Evolutionary conservation across 331 rosid genomes (phyloP).

Genomic region (Acacia pycnantha): DNA sequence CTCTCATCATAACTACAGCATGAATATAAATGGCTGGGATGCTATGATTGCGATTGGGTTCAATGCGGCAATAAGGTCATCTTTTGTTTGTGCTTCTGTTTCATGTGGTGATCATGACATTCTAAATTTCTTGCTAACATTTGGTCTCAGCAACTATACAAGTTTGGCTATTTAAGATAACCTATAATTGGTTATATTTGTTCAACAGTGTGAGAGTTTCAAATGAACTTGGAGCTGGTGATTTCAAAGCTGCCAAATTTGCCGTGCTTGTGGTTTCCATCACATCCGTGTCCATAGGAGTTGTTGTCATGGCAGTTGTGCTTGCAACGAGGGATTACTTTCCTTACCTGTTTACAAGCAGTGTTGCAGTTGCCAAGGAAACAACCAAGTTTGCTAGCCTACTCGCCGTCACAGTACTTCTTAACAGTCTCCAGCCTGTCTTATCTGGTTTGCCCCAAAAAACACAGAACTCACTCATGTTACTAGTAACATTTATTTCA

Average conservation of each 20-base stretch:
- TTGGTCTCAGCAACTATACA: too few species aligned
- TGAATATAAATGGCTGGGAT: conserved; percentile 79
- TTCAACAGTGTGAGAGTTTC: conserved; percentile 79
- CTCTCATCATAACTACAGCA: conserved; percentile 45
- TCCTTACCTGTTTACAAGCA: conserved; percentile 65
- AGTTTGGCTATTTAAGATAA: background rate
- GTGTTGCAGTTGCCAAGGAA: conserved; percentile 59
- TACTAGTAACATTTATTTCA: background rate
- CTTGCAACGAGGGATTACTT: conserved; percentile 52
- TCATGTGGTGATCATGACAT: background rate
- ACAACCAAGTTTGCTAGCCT: conserved; percentile 67
- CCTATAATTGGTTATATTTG: background rate
- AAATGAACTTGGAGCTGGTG: conserved; percentile 80
- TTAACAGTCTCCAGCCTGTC: conserved; percentile 77
- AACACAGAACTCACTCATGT: background rate
- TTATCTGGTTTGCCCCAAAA: conserved; percentile 53
- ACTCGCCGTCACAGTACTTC: conserved; percentile 57
- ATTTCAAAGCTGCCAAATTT: conserved; percentile 53
- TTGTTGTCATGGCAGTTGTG: conserved; percentile 45
- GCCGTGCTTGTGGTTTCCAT: conserved; percentile 66
- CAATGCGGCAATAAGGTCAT: conserved; percentile 78
- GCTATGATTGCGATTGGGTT: conserved; percentile 76
- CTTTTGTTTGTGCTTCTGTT: background rate
- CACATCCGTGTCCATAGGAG: conserved; percentile 67
- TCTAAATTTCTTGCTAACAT: background rate